Evolutionary conservation across 257 asterid genomes (phyloP).

Genomic region (Vinca minor): DNA sequence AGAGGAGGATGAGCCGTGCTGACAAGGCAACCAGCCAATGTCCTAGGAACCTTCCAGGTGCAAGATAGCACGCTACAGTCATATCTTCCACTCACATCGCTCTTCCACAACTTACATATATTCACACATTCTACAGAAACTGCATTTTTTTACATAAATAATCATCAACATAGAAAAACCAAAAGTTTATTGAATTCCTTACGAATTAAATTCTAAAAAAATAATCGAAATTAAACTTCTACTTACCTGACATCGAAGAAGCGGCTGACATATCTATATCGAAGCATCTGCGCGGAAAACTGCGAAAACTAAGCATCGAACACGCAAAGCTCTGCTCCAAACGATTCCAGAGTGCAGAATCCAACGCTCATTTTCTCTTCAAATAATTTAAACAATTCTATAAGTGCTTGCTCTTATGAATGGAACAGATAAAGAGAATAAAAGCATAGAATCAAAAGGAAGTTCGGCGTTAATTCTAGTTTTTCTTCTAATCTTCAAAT

Average conservation of each 20-base stretch:
- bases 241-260: slow-evolving; percentile 68
- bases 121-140: slow-evolving; percentile 75
- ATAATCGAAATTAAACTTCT: slow-evolving; percentile 3
- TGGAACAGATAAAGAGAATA: not conserved
- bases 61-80: slow-evolving; percentile 67
- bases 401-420: too few species aligned
- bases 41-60: slow-evolving; percentile 77
- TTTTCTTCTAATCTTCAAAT: too few species aligned
- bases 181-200: slow-evolving; percentile 1
- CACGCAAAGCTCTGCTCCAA: slow-evolving; percentile 18
- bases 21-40: slow-evolving; percentile 72
- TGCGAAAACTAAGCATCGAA: slow-evolving; percentile 30
- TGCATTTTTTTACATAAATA: slow-evolving; percentile 30
- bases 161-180: not conserved
- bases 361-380: slow-evolving; percentile 5
- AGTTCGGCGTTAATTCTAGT: too few species aligned
- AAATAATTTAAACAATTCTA: too few species aligned
- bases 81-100: slow-evolving; percentile 54
- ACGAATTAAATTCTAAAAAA: slow-evolving; percentile 1
- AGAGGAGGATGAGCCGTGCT: slow-evolving; percentile 57
- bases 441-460: slow-evolving; percentile 12
- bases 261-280: slow-evolving; percentile 54
- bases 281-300: slow-evolving; percentile 89
- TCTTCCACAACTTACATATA: slow-evolving; percentile 61
- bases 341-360: slow-evolving; percentile 15